Base-by-base conservation (phyloP, 805 yeast genomes). In the Starmerella vitae region DNA sequence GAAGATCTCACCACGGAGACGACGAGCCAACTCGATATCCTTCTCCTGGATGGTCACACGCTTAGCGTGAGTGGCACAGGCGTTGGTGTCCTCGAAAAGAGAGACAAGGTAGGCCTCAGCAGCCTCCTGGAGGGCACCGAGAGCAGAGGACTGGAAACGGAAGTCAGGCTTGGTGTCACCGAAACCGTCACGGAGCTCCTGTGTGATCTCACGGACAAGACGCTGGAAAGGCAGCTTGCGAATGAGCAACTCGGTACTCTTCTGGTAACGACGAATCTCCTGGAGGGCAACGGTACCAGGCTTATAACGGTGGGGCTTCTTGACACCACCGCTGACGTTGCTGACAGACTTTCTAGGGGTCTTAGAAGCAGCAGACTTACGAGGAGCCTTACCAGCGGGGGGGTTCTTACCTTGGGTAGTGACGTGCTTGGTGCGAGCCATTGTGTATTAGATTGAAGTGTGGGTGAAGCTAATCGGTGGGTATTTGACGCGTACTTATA, bases 281-380 rank as follows among this genome's bases (percentile, higher is more conserved):
- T 88, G 78, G 62, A 80, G 78, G 57, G 93, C 93, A 61, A 79
- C 88, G 60, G 88, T 79, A 77, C 93, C 93, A 61, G 93, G 93
- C 82, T 80, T 81, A 70, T 80, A 81, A 76, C 93, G 78, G 74
- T 78, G 91, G 51, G 86, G 85, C 70, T 79, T 80, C 78, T 79
- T 80, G 61, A 80, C 88, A 71, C 88, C 91, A 60, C 88, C 88
- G 44, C 80, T 69, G 33, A 18, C 33, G 42, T 61, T 66, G 65
- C 86, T 85, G 44, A 86, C 88, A 34, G 88, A 78, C 67, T 80
- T 80, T 70, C 91, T 75, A 54, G 93, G 91, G 51, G 86, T 88
- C 72, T 80, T 80, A 49, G 91, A 79, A 50, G 91, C 88, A 57
- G 81, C 74, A 64, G 79, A 86, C 71, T 80, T 80, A 74, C 93